Base-by-base conservation (phyloP, 169 alveolate species). In the Plasmodium ovale region DNA sequence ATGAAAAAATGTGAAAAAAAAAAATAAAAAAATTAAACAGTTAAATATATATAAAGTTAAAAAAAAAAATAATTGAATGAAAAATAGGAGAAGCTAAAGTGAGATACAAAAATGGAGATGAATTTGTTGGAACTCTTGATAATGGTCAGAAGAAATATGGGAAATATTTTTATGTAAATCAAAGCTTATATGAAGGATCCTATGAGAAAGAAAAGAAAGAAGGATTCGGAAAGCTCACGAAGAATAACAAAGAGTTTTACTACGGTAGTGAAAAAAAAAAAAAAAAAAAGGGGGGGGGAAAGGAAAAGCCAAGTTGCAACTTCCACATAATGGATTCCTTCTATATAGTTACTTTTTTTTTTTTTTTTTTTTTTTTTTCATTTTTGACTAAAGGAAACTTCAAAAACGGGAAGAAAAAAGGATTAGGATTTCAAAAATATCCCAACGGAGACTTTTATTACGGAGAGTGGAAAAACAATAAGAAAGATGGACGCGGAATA, bases 401-500 rank as follows among this genome's bases (percentile, higher is more conserved):
- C 85, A 93, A 87, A 58, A 79, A 94, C 29, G 97, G 97, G 3
- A 87, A 77, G 59, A 89, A 97, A 85, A 88, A 94, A 47, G 99
- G 99, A 14, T 97, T 94, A 85, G 99, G 99, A 37, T 94, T 96
- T 35, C 95, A 94, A 71, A 95, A 94, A 39, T 97, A 95, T 72
- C 92, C 94, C 6, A 97, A 96, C 72, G 95, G 96, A 53, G 99
- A 97, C 71, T 92, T 96, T 33, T 97, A 97, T 88, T 94, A 96
- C 60, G 99, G 99, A 19, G 73, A 89, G 44, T 97, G 98, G 98
- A 85, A 87, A 59, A 59, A 94, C 67, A 98, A 98, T 12, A 93
- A 94, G 82, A 96, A 96, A 87, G 93, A 96, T 70, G 99, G 99
- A 60, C 70, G 91, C 33, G 99, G 99, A 7, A 95, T 97, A 53